Percentiles rank a stretch among this genome's conserved stretches.
Conservation (phyloP, 805 yeast species). For the Scheffersomyces amazonensis region DNA sequence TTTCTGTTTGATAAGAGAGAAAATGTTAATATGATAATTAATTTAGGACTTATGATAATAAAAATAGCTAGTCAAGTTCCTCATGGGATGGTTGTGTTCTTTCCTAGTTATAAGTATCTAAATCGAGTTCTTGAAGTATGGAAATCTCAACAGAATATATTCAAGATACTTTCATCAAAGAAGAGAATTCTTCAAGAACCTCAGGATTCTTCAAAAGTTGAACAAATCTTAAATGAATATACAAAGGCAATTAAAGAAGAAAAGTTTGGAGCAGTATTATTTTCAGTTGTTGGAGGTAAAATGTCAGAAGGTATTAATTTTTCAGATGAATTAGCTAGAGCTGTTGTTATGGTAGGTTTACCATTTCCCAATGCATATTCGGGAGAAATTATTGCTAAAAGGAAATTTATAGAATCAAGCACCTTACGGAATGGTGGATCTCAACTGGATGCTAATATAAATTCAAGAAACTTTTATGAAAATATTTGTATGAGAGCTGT, state of each 20-base stretch:
- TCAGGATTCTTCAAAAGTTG: constrained; percentile 37
- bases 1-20: constrained; percentile 70
- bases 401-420: constrained; percentile 56
- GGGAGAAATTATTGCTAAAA: constrained; percentile 75
- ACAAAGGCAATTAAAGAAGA: constrained; percentile 34
- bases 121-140: constrained; percentile 50
- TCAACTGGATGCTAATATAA: constrained; percentile 41
- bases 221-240: constrained; percentile 49
- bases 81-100: constrained; percentile 74
- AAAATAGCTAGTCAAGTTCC: constrained; percentile 51
- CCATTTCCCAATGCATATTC: constrained; percentile 86
- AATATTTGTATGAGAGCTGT: constrained; percentile 88
- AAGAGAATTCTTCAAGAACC: constrained; percentile 62
- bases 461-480: constrained; percentile 63
- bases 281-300: constrained; percentile 91
- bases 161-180: constrained; percentile 27
- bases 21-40: constrained; percentile 39
- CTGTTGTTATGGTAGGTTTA: constrained; percentile 80
- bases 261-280: constrained; percentile 57
- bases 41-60: constrained; percentile 49
- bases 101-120: constrained; percentile 81
- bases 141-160: constrained; percentile 37
- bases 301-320: constrained; percentile 93
- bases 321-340: constrained; percentile 82
- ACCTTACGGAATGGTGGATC: constrained; percentile 50